phyloP scores from a whole-genome alignment of 208 protist species.

The Herpetomonas samuelpessoai region DNA sequence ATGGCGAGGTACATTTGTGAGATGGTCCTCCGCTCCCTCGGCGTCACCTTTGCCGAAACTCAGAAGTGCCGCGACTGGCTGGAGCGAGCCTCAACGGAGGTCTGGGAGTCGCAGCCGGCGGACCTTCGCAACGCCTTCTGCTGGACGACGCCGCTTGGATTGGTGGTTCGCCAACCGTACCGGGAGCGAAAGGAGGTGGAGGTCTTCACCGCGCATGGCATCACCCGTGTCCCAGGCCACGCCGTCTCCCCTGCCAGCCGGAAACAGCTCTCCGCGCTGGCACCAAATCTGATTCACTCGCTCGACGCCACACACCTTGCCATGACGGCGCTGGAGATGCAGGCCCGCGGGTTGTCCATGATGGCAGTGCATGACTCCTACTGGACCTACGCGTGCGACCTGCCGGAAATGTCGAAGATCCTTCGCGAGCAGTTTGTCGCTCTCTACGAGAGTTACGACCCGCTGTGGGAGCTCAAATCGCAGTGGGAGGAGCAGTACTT shows the following conservation, averaged over 20 bases:
- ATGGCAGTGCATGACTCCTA: conserved; percentile 99
- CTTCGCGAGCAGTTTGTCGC: conserved; percentile 96
- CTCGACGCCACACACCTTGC: conserved; percentile 98
- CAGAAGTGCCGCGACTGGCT: conserved; percentile 90
- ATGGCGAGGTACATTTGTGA: conserved; percentile 89
- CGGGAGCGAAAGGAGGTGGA: conserved; percentile 69
- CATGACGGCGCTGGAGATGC: conserved; percentile 95
- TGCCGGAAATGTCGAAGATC: conserved; percentile 91
- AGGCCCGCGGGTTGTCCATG: conserved; percentile 78
- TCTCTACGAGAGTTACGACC: conserved; percentile 93
- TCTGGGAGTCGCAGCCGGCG: conserved; percentile 79
- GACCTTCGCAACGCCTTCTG: conserved; percentile 84
- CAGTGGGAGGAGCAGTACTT: conserved; percentile 92
- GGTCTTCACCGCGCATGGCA: conserved; percentile 83
- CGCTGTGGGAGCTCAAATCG: conserved; percentile 90
- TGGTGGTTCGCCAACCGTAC: conserved; percentile 98
- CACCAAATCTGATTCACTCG: conserved; percentile 99
- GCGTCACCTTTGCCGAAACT: conserved; percentile 85
- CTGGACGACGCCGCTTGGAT: conserved; percentile 96
- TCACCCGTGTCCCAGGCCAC: conserved; percentile 67
- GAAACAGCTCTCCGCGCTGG: conserved; percentile 95
- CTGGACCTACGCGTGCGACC: conserved; percentile 96
- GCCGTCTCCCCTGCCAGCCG: conserved; percentile 66
- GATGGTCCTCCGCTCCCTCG: conserved; percentile 88
- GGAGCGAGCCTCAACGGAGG: conserved; percentile 56